A percentile compares a stretch with the other conserved stretches of the same genome.
phyloP scores from a whole-genome alignment of 2,329 filamentous ascomycete genomes.

The Talaromyces sp. region DNA sequence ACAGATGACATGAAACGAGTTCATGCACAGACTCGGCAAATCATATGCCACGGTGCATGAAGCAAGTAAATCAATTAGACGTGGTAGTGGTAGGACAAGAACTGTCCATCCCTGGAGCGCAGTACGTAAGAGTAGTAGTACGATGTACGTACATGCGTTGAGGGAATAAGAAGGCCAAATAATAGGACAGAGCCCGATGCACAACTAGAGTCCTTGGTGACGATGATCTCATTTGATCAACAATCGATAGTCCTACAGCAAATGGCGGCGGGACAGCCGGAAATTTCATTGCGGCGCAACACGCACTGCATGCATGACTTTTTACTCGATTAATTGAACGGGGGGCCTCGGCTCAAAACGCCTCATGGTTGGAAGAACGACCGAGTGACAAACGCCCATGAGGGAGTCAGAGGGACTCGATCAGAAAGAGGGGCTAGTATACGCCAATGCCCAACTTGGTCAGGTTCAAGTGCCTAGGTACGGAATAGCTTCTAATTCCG shows the following conservation, averaged over 20 bases:
- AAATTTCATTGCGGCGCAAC: background rate
- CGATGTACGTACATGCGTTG: background rate
- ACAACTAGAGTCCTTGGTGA: background rate
- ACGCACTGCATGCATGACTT: background rate
- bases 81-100: background rate
- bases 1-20: conserved; percentile 6
- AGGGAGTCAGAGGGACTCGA: background rate
- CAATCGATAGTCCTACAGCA: background rate
- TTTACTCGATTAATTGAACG: background rate
- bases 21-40: conserved; percentile 11
- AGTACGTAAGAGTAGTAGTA: background rate
- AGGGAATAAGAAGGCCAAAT: background rate
- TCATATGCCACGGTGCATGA: background rate
- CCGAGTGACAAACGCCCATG: background rate
- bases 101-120: background rate
- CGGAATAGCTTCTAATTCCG: background rate
- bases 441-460: background rate
- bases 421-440: background rate
- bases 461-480: background rate
- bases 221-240: conserved; percentile 5
- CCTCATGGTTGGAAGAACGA: background rate
- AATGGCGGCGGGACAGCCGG: background rate
- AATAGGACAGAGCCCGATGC: background rate
- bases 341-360: background rate
- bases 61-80: background rate